phyloP scores from a whole-genome alignment of 2,329 filamentous ascomycete species.

The Pseudocercospora eumusae region DNA sequence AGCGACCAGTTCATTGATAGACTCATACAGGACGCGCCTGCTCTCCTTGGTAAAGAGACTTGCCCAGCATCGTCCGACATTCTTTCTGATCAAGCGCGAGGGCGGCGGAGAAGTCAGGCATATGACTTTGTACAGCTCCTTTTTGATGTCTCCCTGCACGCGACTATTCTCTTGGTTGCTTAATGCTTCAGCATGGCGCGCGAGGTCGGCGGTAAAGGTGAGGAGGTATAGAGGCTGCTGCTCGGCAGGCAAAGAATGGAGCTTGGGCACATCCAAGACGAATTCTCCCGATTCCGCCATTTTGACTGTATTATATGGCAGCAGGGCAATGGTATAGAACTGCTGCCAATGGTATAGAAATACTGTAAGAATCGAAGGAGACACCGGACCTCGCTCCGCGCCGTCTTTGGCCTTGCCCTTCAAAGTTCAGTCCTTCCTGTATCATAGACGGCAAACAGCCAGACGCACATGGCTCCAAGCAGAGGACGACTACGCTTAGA shows the following conservation, averaged over 20 bases:
- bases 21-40: conserved; percentile 89
- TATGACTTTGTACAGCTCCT: conserved; percentile 90
- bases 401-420: no score
- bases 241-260: conserved; percentile 84
- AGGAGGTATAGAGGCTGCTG: conserved; percentile 95
- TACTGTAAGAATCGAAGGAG: background rate
- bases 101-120: conserved; percentile 78
- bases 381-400: background rate
- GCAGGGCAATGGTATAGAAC: background rate
- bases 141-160: conserved; percentile 89
- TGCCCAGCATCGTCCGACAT: conserved; percentile 79
- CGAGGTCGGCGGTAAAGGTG: conserved; percentile 80
- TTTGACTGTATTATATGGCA: conserved; percentile 14
- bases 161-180: conserved; percentile 77
- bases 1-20: conserved; percentile 79
- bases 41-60: conserved; percentile 83
- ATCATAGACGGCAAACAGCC: no score
- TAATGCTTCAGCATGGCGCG: conserved; percentile 74
- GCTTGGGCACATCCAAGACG: conserved; percentile 83
- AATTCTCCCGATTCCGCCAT: conserved; percentile 28
- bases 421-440: no score
- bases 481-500: no score
- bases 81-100: conserved; percentile 85
- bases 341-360: no score
- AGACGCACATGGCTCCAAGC: conserved; percentile 41